Conservation (phyloP, 352 stramenopile species). For the Globisporangium mamillatum region DNA sequence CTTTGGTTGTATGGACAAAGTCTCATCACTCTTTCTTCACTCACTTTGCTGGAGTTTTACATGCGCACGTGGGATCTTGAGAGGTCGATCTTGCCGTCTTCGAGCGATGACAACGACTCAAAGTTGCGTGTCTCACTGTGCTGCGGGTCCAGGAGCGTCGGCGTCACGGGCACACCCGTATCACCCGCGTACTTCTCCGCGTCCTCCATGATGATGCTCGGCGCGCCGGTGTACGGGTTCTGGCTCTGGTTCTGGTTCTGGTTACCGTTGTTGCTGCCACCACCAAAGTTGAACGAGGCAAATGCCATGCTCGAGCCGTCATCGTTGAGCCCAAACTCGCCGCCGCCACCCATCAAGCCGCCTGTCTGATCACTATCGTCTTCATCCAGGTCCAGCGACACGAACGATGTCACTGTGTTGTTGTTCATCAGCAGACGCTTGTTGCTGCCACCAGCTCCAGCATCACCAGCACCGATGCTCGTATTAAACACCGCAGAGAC, state of each 20-base stretch:
- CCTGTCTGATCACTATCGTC: slow-evolving; percentile 1
- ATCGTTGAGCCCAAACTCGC: not conserved
- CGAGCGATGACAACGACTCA: slow-evolving; percentile 39
- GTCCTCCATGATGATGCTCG: slow-evolving; percentile 20
- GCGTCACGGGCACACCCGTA: slow-evolving; percentile 14
- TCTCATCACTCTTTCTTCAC: not conserved
- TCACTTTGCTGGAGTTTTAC: slow-evolving; percentile 13
- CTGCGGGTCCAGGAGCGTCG: slow-evolving; percentile 15
- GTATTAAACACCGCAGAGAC: not conserved
- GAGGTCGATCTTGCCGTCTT: slow-evolving; percentile 30
- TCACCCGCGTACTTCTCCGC: slow-evolving; percentile 12
- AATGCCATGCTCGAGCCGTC: slow-evolving; percentile 21
- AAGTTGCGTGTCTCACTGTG: slow-evolving; percentile 33
- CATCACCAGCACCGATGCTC: not conserved
- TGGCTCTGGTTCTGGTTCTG: slow-evolving; percentile 8
- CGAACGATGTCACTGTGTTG: slow-evolving; percentile 22
- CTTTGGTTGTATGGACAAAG: not conserved
- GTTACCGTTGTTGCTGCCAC: not conserved
- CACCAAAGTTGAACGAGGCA: slow-evolving; percentile 22
- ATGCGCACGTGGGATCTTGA: slow-evolving; percentile 30
- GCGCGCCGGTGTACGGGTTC: slow-evolving; percentile 20
- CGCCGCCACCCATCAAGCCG: not conserved
- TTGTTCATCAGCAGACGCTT: slow-evolving; percentile 8
- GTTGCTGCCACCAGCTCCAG: not conserved
- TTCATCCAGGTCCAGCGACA: slow-evolving; percentile 20